Conservation (phyloP, 176 grass and related monocot species). For the Oryza rufipogon region DNA sequence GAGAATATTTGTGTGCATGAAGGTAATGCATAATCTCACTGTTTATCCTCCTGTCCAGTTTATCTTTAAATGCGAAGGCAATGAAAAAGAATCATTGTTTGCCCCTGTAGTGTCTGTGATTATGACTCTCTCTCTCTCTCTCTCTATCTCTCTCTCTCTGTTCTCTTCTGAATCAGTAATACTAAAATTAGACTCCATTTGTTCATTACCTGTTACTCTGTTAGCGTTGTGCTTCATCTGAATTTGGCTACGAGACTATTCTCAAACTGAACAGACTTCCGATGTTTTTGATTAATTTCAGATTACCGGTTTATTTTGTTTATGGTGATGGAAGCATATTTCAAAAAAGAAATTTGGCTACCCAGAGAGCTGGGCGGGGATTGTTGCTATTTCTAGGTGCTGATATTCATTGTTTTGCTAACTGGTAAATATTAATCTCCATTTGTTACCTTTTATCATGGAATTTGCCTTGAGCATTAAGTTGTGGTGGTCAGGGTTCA, state of each 20-base stretch:
- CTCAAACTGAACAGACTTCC: neutral
- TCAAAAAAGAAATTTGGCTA: no score
- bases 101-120: neutral
- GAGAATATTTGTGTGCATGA: neutral
- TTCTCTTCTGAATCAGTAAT: neutral
- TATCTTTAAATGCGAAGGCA: neutral
- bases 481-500: no score
- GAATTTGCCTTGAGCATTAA: no score
- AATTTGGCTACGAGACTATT: neutral
- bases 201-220: neutral
- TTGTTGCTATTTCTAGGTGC: no score
- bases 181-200: neutral
- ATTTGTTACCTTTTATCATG: no score
- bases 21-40: conserved; percentile 14
- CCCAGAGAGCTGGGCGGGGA: no score
- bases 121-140: neutral
- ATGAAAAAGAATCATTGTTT: no score
- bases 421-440: no score
- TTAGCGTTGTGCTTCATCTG: neutral
- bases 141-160: neutral
- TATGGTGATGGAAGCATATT: no score
- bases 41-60: neutral
- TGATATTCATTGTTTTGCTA: no score
- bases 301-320: no score
- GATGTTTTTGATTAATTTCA: no score